Evolutionary conservation across 306 rosid genomes (phyloP).

Genomic region (Crataegus laevigata): DNA sequence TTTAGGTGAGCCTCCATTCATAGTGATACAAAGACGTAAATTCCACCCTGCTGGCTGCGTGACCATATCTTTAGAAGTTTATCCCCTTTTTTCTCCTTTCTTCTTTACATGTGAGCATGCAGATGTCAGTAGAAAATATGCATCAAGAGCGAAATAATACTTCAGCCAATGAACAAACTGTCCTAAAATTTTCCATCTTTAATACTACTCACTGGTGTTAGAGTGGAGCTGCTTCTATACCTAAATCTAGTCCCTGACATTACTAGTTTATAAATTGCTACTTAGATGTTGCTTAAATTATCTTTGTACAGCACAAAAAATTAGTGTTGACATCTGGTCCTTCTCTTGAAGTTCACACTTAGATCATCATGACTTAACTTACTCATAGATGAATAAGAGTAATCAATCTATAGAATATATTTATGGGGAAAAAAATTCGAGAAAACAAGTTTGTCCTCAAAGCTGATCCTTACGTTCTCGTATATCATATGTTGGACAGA

Average conservation of each 20-base stretch:
- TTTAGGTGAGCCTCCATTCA: constrained; percentile 1
- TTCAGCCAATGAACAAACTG: neutral
- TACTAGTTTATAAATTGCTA: neutral
- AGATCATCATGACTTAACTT: neutral
- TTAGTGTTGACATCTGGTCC: neutral
- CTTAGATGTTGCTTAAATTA: neutral
- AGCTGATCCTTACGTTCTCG: neutral
- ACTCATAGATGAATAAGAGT: neutral
- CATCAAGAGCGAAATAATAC: neutral
- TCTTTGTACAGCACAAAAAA: neutral
- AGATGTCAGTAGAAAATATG: neutral
- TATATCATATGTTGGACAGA: neutral
- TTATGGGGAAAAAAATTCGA: neutral
- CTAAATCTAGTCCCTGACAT: neutral
- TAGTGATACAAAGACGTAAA: neutral
- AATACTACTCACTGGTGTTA: neutral
- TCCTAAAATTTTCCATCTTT: neutral
- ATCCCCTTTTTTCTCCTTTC: neutral
- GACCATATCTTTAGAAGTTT: neutral
- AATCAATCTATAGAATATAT: neutral
- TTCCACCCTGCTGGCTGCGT: neutral
- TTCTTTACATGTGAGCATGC: neutral
- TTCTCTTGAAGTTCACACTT: neutral
- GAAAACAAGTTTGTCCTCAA: neutral
- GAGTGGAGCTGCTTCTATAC: neutral